Base-by-base conservation (phyloP, 352 stramenopile species). In the Phytophthora pluvialis region DNA sequence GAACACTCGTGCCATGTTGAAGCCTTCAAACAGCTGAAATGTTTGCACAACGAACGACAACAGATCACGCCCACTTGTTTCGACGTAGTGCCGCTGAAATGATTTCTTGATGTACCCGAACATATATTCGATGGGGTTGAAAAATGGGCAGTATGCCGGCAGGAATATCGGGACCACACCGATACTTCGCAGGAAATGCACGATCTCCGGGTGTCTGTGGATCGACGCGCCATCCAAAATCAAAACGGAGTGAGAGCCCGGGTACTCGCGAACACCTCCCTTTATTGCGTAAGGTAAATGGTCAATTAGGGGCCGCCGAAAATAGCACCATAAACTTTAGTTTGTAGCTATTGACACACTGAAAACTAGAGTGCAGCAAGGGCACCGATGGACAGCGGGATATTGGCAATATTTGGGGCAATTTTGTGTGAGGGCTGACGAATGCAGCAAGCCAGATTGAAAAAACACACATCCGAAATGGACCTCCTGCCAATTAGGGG, bases 171-270 rank as follows among this genome's bases (percentile, higher is more conserved):
- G 3, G 2, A 53, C 29, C 16, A 78, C 44, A 1, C 73, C 65
- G 33, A 74, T 29, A 18, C 61, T 68, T 21, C 56, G 16, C 4
- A 81, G 25, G 40, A 55, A 76, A 26, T 75, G 55, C 8, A 81
- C 51, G 42, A 73, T 73, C 5, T 75, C 58, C 13, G 46, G 47
- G 25, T 78, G 26, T 3, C 64, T 11, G 42, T 80, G 63, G 52
- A 77, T 76, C 0, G 45, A 38, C 5, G 67, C 62, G n/a, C 67
- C 59, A 36, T 73, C 71, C 2, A 79, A 16, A 39, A 79, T 70
- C 71, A 66, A 76, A 3, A 73, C 67, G 0, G 72, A 80, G 31
- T 63, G 26, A 2, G 7, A 26, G 6, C 51, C 61, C 3, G 72
- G 67, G 18, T 76, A 74, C n/a, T 64, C 52, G 5, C 53, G 51